Evolutionary conservation across 371 early-diverging fungal species (phyloP).

Genomic region (Smittium mucronatum): DNA sequence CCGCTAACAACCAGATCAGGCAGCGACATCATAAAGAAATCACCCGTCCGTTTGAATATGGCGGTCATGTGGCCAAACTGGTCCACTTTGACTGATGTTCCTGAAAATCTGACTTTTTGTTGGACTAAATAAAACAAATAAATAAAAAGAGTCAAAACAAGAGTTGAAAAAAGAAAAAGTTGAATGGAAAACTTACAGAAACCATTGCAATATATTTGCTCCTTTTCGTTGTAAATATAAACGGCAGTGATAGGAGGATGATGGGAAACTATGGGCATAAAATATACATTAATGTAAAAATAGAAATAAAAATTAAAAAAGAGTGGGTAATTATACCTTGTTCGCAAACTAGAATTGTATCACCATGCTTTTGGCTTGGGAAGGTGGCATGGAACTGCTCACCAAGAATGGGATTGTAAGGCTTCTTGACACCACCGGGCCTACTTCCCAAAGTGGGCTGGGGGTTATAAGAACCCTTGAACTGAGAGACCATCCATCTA

Average conservation of each 20-base stretch:
- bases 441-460: constrained; percentile 36
- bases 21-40: constrained; percentile 56
- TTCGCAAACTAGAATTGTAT: constrained; percentile 50
- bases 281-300: too few relatives aligned
- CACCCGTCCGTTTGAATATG: constrained; percentile 40
- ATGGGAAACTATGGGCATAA: too few relatives aligned
- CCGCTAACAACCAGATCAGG: constrained; percentile 67
- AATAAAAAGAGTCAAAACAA: too few relatives aligned
- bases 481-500: background rate
- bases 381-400: constrained; percentile 61
- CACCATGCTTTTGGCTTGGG: constrained; percentile 48
- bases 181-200: too few relatives aligned
- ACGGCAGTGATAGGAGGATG: too few relatives aligned
- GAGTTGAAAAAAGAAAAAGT: too few relatives aligned
- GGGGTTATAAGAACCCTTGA: background rate
- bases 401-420: constrained; percentile 75
- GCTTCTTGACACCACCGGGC: constrained; percentile 79
- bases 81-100: constrained; percentile 58
- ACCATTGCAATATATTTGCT: too few relatives aligned
- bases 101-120: too few relatives aligned
- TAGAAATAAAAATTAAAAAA: constrained; percentile 1
- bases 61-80: constrained; percentile 59
- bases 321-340: constrained; percentile 37
- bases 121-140: too few relatives aligned
- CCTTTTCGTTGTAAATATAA: too few relatives aligned